Evolutionary conservation across 495 filamentous ascomycete species (phyloP).

Genomic region (Penicillium chermesinum): DNA sequence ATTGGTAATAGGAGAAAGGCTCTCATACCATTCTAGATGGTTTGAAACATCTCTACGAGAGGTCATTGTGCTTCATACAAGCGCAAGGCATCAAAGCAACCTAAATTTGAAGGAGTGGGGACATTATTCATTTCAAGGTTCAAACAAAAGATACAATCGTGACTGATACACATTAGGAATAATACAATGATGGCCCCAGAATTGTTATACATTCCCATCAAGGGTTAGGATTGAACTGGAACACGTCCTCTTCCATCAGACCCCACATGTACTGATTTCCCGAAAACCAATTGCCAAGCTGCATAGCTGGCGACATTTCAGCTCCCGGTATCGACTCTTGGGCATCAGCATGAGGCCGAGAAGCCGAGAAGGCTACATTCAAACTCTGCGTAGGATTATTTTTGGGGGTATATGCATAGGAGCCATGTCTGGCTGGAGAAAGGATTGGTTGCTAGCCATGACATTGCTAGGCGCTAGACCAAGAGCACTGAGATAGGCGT

Average conservation of each 20-base stretch:
- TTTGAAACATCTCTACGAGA: too few species aligned
- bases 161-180: too few species aligned
- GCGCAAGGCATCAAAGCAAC: too few species aligned
- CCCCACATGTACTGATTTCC: conserved; percentile 62
- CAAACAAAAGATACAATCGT: too few species aligned
- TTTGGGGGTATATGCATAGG: conserved; percentile 2
- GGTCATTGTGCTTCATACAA: too few species aligned
- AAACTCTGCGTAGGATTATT: conserved; percentile 13
- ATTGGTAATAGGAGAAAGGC: too few species aligned
- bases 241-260: conserved; percentile 56
- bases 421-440: conserved; percentile 10
- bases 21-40: too few species aligned
- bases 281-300: conserved; percentile 64
- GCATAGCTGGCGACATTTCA: conserved; percentile 34
- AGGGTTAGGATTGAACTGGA: conserved; percentile 41
- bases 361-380: conserved; percentile 5
- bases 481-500: conserved; percentile 58
- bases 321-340: conserved; percentile 10
- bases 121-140: too few species aligned
- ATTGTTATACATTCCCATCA: too few species aligned
- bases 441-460: conserved; percentile 5
- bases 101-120: too few species aligned
- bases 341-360: conserved; percentile 9
- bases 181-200: too few species aligned
- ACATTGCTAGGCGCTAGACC: conserved; percentile 49